Base-by-base conservation (phyloP, 352 stramenopile species). In the Pythium pyrilobum region DNA sequence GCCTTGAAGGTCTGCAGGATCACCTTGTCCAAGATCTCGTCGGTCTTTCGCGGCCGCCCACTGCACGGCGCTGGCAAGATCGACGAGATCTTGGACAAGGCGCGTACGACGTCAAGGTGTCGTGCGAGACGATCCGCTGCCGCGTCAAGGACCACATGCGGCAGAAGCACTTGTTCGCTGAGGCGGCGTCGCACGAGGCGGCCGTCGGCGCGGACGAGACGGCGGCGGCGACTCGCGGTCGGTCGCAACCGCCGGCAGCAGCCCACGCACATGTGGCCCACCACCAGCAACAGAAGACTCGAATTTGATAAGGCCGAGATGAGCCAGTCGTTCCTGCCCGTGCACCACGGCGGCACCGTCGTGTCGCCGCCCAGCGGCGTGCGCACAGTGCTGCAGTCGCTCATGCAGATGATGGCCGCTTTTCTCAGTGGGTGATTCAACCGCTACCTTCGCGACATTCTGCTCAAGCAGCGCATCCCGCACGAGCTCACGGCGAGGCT, bases 371-470 rank as follows among this genome's bases (percentile, higher is more conserved):
- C 33, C 9, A 27, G 6, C 5, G 52, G 47, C 16, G 34, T 60
- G 9, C 52, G 52, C 4, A 23, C 31, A 2, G 45, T 62, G 41
- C 48, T 41, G 24, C 48, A 40, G 48, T 64, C 56, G 33, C 36
- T 64, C 15, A 64, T 64, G 56, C 48, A 64, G 33, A 64, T 64
- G 48, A 64, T 64, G 48, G 45, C 56, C 0, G 49, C 57, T 2
- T n/a, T n/a, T n/a, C n/a, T n/a, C n/a, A n/a, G 83, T 45, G 89
- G 89, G 0, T 85, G 88, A 2, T 97, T 97, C 54, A 96, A 96
- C 62, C 77, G 89, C 12, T 78, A 88, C 21, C 89, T 81, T 46
- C 76, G 81, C n/a, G 66, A 85, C 23, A 36, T 85, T 25, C 50
- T 89, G n/a, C 45, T 86, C 27, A 64, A 71, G 34, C 54, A 83